phyloP scores from a whole-genome alignment of 2,329 filamentous ascomycete genomes.

The Penicillium polonicum region DNA sequence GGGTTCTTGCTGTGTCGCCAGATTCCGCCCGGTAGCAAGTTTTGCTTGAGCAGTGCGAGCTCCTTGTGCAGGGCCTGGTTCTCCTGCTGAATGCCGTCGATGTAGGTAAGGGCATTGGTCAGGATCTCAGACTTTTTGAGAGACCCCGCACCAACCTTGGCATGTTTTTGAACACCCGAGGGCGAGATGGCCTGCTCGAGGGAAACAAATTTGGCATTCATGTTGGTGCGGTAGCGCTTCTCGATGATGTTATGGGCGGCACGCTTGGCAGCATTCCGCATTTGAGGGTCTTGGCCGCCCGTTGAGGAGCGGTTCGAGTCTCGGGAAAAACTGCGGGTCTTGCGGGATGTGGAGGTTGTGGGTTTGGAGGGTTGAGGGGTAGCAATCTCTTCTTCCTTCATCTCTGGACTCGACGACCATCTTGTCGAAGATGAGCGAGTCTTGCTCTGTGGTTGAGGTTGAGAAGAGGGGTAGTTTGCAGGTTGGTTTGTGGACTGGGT shows the following conservation, averaged over 20 bases:
- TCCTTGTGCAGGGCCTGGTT: constrained; percentile 37
- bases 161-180: constrained; percentile 25
- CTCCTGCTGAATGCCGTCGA: constrained; percentile 37
- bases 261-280: constrained; percentile 40
- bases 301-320: constrained; percentile 24
- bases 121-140: constrained; percentile 42
- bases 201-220: constrained; percentile 44
- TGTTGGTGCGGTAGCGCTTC: constrained; percentile 44
- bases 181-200: constrained; percentile 39
- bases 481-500: not conserved
- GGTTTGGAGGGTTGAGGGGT: constrained; percentile 17
- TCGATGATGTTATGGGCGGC: constrained; percentile 45
- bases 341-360: constrained; percentile 19
- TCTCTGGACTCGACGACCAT: constrained; percentile 33
- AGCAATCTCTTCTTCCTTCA: constrained; percentile 26
- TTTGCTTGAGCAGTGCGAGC: constrained; percentile 31
- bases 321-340: constrained; percentile 28
- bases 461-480: constrained; percentile 7
- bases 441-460: constrained; percentile 11
- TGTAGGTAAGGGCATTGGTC: constrained; percentile 38
- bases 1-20: constrained; percentile 25
- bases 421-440: constrained; percentile 15
- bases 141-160: constrained; percentile 31
- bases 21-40: constrained; percentile 24
- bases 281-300: constrained; percentile 22